Evolutionary conservation across 441 rosid genomes (phyloP).

Genomic region (Corymbia citriodora): DNA sequence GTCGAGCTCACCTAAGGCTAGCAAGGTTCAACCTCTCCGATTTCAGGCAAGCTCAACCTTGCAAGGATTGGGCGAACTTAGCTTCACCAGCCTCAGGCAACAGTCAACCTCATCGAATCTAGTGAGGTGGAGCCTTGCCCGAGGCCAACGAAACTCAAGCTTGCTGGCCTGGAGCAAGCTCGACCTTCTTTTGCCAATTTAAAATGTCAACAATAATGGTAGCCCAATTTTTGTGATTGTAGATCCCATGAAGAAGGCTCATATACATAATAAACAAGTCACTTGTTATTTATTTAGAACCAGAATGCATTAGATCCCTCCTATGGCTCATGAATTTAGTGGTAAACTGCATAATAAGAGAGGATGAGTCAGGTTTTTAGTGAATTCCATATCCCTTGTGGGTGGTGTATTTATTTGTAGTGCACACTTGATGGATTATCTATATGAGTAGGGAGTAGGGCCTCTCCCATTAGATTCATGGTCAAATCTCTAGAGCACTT

Average conservation of each 20-base stretch:
- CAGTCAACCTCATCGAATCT: not conserved
- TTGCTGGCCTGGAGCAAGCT: not conserved
- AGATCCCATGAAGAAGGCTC: not conserved
- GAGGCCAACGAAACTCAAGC: not conserved
- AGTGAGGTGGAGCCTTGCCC: fast-evolving
- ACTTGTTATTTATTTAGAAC: no score
- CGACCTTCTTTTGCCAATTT: no score
- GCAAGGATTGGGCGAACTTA: no score
- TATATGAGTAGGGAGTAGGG: not conserved
- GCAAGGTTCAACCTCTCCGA: no score
- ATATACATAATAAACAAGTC: not conserved
- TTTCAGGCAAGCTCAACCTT: no score
- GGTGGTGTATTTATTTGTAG: not conserved
- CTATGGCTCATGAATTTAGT: not conserved
- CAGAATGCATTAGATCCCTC: not conserved
- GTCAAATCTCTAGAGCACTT: not conserved
- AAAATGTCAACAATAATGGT: not conserved
- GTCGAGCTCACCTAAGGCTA: no score
- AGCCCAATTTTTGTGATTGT: not conserved
- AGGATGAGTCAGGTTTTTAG: not conserved
- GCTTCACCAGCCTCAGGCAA: no score
- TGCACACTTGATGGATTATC: not conserved
- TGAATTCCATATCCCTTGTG: not conserved
- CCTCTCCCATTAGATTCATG: not conserved
- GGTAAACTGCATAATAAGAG: not conserved